phyloP scores from a whole-genome alignment of 2,329 filamentous ascomycete genomes.

The Botrytis paeoniae region DNA sequence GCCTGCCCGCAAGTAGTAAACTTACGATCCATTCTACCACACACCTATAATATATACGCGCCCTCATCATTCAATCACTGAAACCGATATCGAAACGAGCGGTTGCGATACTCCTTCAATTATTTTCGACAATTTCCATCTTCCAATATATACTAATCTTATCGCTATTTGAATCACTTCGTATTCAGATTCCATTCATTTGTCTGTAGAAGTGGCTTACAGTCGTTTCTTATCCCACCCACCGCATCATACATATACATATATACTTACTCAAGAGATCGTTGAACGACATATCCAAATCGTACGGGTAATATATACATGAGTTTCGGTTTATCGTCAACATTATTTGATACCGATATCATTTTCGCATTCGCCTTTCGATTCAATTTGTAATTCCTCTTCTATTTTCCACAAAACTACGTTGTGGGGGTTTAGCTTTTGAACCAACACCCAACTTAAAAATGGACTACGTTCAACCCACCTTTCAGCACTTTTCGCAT shows the following conservation, averaged over 20 bases:
- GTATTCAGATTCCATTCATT: constrained; percentile 23
- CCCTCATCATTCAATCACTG: constrained; percentile 12
- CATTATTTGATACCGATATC: background rate
- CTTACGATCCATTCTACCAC: constrained; percentile 15
- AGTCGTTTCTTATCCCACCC: constrained; percentile 5
- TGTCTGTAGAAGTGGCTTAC: constrained; percentile 7
- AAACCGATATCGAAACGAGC: constrained; percentile 20
- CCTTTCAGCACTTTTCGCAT: constrained; percentile 19
- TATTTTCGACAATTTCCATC: constrained; percentile 1
- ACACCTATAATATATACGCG: constrained; percentile 22
- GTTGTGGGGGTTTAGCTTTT: background rate
- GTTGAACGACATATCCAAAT: constrained; percentile 10
- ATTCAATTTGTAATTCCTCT: background rate
- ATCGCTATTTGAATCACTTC: background rate
- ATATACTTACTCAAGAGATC: background rate
- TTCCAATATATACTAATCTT: constrained; percentile 11
- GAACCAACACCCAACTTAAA: constrained; percentile 18
- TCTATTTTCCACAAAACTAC: background rate
- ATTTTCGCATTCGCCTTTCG: background rate
- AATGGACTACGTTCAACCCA: constrained; percentile 34
- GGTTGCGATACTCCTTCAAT: constrained; percentile 16
- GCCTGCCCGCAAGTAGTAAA: constrained; percentile 13
- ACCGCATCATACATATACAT: background rate
- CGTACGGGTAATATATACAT: background rate
- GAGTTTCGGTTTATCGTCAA: background rate